phyloP scores from a whole-genome alignment of 2,329 filamentous ascomycete genomes.

The Xylaria sp. region DNA sequence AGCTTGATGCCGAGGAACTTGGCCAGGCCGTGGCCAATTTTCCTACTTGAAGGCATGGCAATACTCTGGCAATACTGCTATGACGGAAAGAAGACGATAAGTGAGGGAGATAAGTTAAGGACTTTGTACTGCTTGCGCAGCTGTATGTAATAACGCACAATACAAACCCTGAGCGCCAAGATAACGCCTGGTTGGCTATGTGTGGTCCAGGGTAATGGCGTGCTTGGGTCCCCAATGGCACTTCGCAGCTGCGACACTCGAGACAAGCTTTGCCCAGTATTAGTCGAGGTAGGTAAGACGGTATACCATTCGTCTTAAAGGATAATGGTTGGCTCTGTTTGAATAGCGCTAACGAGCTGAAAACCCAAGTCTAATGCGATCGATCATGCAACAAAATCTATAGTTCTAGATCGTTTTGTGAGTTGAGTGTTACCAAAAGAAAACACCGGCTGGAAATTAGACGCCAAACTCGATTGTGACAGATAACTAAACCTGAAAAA shows the following conservation, averaged over 20 bases:
- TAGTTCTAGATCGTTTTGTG: not conserved
- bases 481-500: not conserved
- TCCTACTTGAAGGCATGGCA: constrained; percentile 58
- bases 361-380: not conserved
- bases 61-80: constrained; percentile 9
- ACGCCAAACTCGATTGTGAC: not conserved
- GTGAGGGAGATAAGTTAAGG: constrained; percentile 19
- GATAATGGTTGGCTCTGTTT: not conserved
- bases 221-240: constrained; percentile 36
- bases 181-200: constrained; percentile 32
- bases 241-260: constrained; percentile 20
- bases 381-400: not conserved
- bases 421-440: not conserved
- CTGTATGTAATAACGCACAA: constrained; percentile 14
- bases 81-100: constrained; percentile 11
- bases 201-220: constrained; percentile 32
- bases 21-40: constrained; percentile 77
- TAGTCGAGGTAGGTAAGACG: constrained; percentile 14
- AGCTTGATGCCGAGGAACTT: constrained; percentile 86
- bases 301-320: not conserved
- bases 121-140: constrained; percentile 28
- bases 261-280: constrained; percentile 19
- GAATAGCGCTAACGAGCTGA: not conserved
- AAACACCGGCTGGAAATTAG: constrained; percentile 5
- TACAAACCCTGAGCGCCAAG: constrained; percentile 27